Conservation (phyloP, 345 rosid species). For the Reutealis trisperma region DNA sequence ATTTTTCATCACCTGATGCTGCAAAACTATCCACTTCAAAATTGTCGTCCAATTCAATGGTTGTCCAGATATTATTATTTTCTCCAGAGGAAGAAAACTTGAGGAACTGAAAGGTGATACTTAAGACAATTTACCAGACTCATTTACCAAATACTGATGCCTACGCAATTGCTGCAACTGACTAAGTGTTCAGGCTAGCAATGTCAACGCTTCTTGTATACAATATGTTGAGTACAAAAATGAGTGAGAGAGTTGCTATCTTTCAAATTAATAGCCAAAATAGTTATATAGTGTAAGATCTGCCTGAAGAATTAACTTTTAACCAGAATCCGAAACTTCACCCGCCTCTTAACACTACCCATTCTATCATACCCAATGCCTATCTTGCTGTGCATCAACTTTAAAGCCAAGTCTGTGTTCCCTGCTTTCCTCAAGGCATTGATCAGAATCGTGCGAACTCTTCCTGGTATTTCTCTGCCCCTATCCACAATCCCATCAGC, state of each 20-base stretch:
- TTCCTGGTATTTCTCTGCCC: constrained; percentile 82
- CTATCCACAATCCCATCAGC: constrained; percentile 86
- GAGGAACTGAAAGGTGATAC: background rate
- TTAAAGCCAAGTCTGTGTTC: constrained; percentile 74
- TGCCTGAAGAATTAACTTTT: constrained; percentile 35
- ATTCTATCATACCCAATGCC: constrained; percentile 80
- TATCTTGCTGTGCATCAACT: constrained; percentile 86
- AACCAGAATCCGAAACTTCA: constrained; percentile 65
- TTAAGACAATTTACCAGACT: background rate
- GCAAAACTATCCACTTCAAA: background rate
- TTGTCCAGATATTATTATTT: background rate
- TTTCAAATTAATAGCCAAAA: background rate
- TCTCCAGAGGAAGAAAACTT: background rate
- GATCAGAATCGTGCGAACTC: constrained; percentile 63
- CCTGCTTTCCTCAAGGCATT: constrained; percentile 92
- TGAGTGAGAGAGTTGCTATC: background rate
- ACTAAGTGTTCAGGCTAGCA: background rate
- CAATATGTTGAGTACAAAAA: background rate
- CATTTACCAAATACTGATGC: background rate
- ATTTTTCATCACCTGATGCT: background rate
- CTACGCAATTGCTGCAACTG: background rate
- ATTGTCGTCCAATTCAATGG: background rate
- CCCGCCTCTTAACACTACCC: constrained; percentile 71
- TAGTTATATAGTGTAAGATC: background rate
- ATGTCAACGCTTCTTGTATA: background rate